Conservation (phyloP, 306 rosid species). For the Prunus mira region DNA sequence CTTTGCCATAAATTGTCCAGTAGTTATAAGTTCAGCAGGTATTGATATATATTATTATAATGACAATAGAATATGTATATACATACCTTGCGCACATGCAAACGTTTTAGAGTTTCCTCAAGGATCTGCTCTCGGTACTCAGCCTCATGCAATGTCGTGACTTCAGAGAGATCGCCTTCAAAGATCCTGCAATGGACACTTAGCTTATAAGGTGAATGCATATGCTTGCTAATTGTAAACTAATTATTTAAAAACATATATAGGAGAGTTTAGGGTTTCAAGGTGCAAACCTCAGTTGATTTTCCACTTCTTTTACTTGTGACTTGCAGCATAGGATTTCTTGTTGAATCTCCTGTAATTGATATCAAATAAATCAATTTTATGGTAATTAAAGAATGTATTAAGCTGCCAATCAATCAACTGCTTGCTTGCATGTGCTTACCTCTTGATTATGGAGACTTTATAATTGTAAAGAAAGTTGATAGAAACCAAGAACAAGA, state of each 20-base stretch:
- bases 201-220: neutral
- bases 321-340: constrained; percentile 37
- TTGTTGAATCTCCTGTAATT: constrained; percentile 45
- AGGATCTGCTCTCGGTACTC: constrained; percentile 47
- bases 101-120: constrained; percentile 43
- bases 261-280: neutral
- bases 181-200: constrained; percentile 36
- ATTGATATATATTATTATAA: neutral
- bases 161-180: constrained; percentile 60
- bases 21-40: too few species aligned
- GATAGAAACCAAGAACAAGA: neutral
- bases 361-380: neutral
- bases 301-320: constrained; percentile 44
- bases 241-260: neutral
- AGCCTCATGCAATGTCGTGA: constrained; percentile 43
- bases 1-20: too few species aligned
- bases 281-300: constrained; percentile 40
- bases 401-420: neutral
- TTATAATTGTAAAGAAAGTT: constrained; percentile 14
- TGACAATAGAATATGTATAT: neutral
- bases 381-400: neutral
- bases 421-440: neutral
- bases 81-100: constrained; percentile 43
- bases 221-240: neutral
- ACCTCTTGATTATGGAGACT: constrained; percentile 63